These are phyloP conservation scores for Priceomyces melissophilus DNA, from an alignment of 805 yeast species.

Conservation along the genomic window DNA sequence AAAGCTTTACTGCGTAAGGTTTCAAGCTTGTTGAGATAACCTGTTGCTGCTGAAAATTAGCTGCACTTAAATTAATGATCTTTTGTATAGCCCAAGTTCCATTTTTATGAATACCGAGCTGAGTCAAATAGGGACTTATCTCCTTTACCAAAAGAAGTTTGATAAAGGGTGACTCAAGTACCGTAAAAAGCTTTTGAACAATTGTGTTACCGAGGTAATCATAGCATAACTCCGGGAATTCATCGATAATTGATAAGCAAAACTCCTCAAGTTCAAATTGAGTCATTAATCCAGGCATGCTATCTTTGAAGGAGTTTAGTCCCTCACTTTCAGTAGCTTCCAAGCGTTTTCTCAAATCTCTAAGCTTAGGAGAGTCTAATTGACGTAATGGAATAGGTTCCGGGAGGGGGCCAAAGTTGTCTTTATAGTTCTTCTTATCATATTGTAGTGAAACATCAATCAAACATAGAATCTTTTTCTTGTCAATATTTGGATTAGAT, in stretches of 20 bases:
- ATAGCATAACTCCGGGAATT: slow-evolving; percentile 84
- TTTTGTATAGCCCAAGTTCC: slow-evolving; percentile 99
- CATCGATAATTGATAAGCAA: slow-evolving; percentile 79
- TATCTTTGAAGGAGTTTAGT: slow-evolving; percentile 8
- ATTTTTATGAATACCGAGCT: slow-evolving; percentile 92
- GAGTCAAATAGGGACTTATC: slow-evolving; percentile 77
- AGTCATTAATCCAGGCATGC: slow-evolving; percentile 22
- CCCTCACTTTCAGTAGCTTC: slow-evolving; percentile 29
- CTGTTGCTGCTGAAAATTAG: slow-evolving; percentile 45
- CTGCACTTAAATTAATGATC: slow-evolving; percentile 70
- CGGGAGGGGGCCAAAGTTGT: slow-evolving; percentile 71
- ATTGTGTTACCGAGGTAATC: slow-evolving; percentile 96
- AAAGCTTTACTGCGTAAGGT: slow-evolving; percentile 79
- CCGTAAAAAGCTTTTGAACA: slow-evolving; percentile 83
- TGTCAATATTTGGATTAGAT: slow-evolving; percentile 22
- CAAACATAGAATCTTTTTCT: slow-evolving; percentile 41
- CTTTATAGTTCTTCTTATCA: slow-evolving; percentile 46
- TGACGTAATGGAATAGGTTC: slow-evolving; percentile 65
- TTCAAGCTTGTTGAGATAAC: slow-evolving; percentile 66
- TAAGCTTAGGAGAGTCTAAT: slow-evolving; percentile 81
- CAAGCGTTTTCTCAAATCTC: slow-evolving; percentile 74
- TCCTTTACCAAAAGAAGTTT: slow-evolving; percentile 78
- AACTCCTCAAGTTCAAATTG: slow-evolving; percentile 73
- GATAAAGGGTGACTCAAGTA: slow-evolving; percentile 58
- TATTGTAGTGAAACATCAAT: slow-evolving; percentile 32